Conservation (phyloP, 805 yeast species). For the Cyberlindnera americana region DNA sequence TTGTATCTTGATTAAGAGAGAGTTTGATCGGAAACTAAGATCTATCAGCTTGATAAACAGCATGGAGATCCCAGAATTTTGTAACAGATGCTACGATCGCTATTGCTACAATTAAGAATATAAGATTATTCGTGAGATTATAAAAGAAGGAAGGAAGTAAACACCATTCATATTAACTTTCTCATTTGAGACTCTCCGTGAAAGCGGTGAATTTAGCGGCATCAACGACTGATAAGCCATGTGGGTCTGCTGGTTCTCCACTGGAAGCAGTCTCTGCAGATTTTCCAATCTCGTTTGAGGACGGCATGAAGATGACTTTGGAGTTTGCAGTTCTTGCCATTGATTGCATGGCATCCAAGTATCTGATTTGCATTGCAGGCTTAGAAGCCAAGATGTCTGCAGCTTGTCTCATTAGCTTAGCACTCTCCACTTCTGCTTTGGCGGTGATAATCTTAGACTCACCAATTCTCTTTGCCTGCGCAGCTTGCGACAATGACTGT, state of each 20-base stretch:
- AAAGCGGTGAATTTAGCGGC: constrained; percentile 7
- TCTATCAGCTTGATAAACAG: constrained; percentile 20
- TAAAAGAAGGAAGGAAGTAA: not conserved
- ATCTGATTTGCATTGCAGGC: constrained; percentile 76
- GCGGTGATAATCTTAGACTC: constrained; percentile 74
- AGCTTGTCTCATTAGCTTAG: constrained; percentile 73
- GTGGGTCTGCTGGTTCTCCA: not conserved
- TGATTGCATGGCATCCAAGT: constrained; percentile 72
- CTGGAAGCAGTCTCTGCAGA: constrained; percentile 10
- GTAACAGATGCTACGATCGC: constrained; percentile 34
- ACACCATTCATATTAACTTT: no score
- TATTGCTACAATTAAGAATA: constrained; percentile 36
- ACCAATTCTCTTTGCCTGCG: constrained; percentile 73
- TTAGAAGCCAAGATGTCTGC: constrained; percentile 72
- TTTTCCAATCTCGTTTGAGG: constrained; percentile 37
- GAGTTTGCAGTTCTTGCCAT: constrained; percentile 62
- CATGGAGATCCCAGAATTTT: constrained; percentile 31
- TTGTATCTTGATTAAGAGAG: constrained; percentile 54
- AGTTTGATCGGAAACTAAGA: constrained; percentile 38
- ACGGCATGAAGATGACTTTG: constrained; percentile 75
- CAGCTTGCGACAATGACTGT: constrained; percentile 64
- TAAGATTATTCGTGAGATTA: not conserved
- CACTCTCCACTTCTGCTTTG: constrained; percentile 71
- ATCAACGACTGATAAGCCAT: not conserved
- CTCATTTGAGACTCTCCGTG: constrained; percentile 3